Conservation (phyloP, 148 eudicot species). For the Nepenthes mirabilis region DNA sequence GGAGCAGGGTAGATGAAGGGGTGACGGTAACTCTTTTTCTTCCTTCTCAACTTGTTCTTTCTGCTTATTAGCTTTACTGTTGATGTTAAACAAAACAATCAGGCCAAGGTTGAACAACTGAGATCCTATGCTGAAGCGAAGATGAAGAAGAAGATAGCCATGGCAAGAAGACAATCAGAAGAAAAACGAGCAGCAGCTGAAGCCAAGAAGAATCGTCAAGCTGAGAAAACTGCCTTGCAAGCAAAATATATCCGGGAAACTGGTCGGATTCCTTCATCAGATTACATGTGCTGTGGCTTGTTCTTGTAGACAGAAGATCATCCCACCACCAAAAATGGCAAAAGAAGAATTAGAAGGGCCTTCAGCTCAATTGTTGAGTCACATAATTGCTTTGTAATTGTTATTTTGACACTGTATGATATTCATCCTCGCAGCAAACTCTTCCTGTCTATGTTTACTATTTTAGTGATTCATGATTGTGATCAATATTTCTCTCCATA, state of each 20-base stretch:
- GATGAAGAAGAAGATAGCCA: constrained; percentile 77
- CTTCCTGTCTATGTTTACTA: too few species aligned
- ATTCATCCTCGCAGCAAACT: too few species aligned
- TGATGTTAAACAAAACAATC: constrained; percentile 3
- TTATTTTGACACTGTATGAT: too few species aligned
- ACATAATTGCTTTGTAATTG: neutral
- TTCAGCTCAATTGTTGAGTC: neutral
- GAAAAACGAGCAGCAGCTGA: constrained; percentile 67
- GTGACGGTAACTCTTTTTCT: neutral
- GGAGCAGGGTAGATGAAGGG: neutral
- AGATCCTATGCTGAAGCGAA: constrained; percentile 74
- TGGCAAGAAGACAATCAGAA: constrained; percentile 64
- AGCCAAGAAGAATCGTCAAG: constrained; percentile 42
- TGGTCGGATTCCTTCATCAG: constrained; percentile 56
- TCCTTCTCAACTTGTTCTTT: neutral
- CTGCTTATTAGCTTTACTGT: constrained; percentile 2
- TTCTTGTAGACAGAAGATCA: constrained; percentile 15
- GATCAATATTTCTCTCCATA: too few species aligned
- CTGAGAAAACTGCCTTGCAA: constrained; percentile 53
- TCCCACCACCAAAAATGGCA: neutral
- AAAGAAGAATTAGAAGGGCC: neutral
- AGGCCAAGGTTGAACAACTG: constrained; percentile 86
- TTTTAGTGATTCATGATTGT: too few species aligned
- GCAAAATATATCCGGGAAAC: constrained; percentile 77
- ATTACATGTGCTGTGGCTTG: constrained; percentile 48